Base-by-base conservation (phyloP, 257 asterid species). In the Gentiana straminea region DNA sequence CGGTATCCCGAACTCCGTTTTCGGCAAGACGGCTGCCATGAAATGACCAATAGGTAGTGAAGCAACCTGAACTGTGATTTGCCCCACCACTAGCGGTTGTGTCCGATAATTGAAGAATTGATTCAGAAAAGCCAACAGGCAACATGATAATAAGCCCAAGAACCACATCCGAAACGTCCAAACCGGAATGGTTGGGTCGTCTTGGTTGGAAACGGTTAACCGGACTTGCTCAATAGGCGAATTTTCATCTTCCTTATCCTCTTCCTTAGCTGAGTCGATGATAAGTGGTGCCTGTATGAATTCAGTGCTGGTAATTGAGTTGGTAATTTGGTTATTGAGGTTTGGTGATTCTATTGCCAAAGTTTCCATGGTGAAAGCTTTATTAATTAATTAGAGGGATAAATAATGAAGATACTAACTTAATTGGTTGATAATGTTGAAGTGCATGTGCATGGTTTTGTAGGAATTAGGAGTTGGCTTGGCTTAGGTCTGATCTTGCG, bases 151-250 rank as follows among this genome's bases (percentile, higher is more conserved):
- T 2, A 85, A 24, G 9, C 94, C 94, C 0, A 85, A 73, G 13
- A 61, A n/a, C 94, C 94, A 85, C 39, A 85, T 77, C 58, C 94
- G 50, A 58, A 82, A 70, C 0, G 91, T 82, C 48, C 80, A 65
- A 35, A 48, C 80, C 55, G 84, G 75, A 44, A 59, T 2, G 3
- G 74, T 52, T 24, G 91, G 84, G 6, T 82, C 80, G 33, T 84
- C 94, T 0, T 72, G 64, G 8, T 66, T 43, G 39, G 88, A 62
- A 58, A 84, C 91, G 15, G 86, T 84, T 54, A 84, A 60, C 35
- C 90, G 67, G 2, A 84, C 94, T 60, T 84, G 84, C 69, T 84
- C 90, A 12, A 84, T 68, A 4, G 90, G 90, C 33, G 78, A 54
- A 49, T 81, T 60, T 38, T 81, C 55, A 24, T 57, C 84, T 4